Evolutionary conservation across 192 early-diverging fungal species (phyloP), one percentile per base, ranked within the genome.

Genomic region (Coemansia sp.): DNA sequence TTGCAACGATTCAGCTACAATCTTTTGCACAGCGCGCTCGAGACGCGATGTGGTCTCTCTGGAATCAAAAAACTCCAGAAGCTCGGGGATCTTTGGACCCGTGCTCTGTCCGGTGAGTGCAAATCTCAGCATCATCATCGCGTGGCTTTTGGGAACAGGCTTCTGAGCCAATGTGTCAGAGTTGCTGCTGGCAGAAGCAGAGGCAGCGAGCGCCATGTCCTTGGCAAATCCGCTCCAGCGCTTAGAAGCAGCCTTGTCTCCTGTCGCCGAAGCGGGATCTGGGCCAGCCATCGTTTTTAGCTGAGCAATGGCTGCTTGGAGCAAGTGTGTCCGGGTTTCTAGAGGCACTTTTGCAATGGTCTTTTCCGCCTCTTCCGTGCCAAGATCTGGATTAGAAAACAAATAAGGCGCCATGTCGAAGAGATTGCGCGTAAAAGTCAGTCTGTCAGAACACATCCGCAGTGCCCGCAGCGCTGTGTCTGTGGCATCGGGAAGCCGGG

Each of bases 51-150:
- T 45, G 2, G 64, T 51, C 3, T 67, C 74, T 4, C 4, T 2
- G 1, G 20, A 20, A 5, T 72, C 36, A n/a, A 83, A 72, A 5
- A 60, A 68, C 8, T 34, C 51, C 60, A 85, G 51, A 5, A 85
- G 60, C 1, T 74, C 78, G 41, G 78, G 71, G 9, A 85, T 35
- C 54, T 62, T 71, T 17, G 83, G 83, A 0, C 83, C 83, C 4
- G 62, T 68, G 12, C 62, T 48, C 54, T 72, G 67, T 0, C 90
- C 91, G 6, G 91, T 91, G 2, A 91, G 81, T 4, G 82, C 84
- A 70, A 87, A 90, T 20, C 91, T 73, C 34, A 91, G 74, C 22
- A 85, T 85, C 72, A 89, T 86, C 90, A 90, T 87, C 4, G 86
- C 84, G 8, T 85, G 83, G 20, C 85, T 85, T 14, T 73, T 70